These are phyloP conservation scores for Helicocarpus griseus DNA, from an alignment of 2,329 filamentous ascomycete genomes.

Conservation along the genomic window DNA sequence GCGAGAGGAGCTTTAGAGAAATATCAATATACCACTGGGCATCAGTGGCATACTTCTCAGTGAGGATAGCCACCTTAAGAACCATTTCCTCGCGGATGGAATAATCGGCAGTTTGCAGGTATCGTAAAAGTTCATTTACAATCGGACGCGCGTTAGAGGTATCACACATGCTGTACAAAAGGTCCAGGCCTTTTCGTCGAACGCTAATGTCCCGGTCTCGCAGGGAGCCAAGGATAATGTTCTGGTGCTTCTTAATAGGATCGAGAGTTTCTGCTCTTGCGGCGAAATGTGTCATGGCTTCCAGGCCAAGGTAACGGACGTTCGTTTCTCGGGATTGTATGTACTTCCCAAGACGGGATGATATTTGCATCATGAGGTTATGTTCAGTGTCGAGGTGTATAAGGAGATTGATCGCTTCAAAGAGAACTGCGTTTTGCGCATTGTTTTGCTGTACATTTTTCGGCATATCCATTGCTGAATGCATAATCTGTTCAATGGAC, in stretches of 20 bases:
- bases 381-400: conserved; percentile 96
- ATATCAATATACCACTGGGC: conserved; percentile 99
- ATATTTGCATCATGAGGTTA: conserved; percentile 92
- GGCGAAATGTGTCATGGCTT: conserved; percentile 96
- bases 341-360: conserved; percentile 79
- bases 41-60: conserved; percentile 96
- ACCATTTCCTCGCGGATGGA: conserved; percentile 99
- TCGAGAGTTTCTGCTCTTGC: conserved; percentile 88
- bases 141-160: conserved; percentile 87
- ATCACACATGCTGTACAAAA: conserved; percentile 99
- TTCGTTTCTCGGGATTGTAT: conserved; percentile 97
- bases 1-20: conserved; percentile 82
- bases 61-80: conserved; percentile 93
- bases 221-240: conserved; percentile 86
- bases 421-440: conserved; percentile 92
- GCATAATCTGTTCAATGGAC: conserved; percentile 81
- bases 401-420: conserved; percentile 96
- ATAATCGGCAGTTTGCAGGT: conserved; percentile 93
- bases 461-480: conserved; percentile 81
- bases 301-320: conserved; percentile 86
- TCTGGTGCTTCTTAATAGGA: conserved; percentile 96
- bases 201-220: conserved; percentile 97
- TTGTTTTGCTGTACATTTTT: conserved; percentile 99
- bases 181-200: conserved; percentile 83
- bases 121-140: conserved; percentile 85